A percentile compares a stretch with the other conserved stretches of the same genome.
These are phyloP conservation scores for Margaritispora aquatica DNA, from an alignment of 495 filamentous ascomycete genomes.

Conservation along the genomic window DNA sequence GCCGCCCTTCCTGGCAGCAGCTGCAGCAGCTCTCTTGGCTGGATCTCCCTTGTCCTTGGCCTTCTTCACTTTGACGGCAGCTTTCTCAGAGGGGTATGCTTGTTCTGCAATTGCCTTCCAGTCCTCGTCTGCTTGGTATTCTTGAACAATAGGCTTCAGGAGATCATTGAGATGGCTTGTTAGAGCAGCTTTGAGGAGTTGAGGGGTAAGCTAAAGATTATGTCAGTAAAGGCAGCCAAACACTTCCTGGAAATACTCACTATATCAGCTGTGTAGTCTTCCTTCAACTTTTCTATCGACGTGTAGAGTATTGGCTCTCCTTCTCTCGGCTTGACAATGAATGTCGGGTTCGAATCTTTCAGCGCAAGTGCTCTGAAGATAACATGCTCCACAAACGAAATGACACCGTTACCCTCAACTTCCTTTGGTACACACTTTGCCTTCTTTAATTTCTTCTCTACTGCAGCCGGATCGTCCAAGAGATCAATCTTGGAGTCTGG, in stretches of 20 bases:
- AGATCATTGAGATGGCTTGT: constrained; percentile 61
- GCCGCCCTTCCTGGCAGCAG: constrained; percentile 1
- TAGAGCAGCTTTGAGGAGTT: constrained; percentile 75
- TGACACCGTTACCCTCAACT: constrained; percentile 77
- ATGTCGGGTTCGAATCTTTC: constrained; percentile 45
- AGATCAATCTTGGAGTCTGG: constrained; percentile 86
- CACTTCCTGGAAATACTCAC: constrained; percentile 41
- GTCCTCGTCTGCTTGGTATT: constrained; percentile 61
- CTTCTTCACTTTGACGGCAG: constrained; percentile 61
- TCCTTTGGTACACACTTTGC: constrained; percentile 58
- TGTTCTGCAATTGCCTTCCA: constrained; percentile 77
- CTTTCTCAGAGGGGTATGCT: constrained; percentile 70
- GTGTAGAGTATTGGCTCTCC: constrained; percentile 73
- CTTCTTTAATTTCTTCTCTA: constrained; percentile 44
- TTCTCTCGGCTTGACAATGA: constrained; percentile 55
- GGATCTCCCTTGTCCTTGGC: constrained; percentile 68
- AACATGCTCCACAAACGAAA: constrained; percentile 78
- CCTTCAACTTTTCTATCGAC: constrained; percentile 59
- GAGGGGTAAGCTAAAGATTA: constrained; percentile 62
- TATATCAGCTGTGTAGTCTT: constrained; percentile 74
- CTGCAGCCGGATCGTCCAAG: constrained; percentile 61
- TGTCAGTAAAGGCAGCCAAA: not conserved
- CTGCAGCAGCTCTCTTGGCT: constrained; percentile 12
- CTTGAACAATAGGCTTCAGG: constrained; percentile 66
- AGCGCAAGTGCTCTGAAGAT: constrained; percentile 63